Base-by-base conservation (phyloP, 2,329 filamentous ascomycete species). In the Colletotrichum gigasporum region DNA sequence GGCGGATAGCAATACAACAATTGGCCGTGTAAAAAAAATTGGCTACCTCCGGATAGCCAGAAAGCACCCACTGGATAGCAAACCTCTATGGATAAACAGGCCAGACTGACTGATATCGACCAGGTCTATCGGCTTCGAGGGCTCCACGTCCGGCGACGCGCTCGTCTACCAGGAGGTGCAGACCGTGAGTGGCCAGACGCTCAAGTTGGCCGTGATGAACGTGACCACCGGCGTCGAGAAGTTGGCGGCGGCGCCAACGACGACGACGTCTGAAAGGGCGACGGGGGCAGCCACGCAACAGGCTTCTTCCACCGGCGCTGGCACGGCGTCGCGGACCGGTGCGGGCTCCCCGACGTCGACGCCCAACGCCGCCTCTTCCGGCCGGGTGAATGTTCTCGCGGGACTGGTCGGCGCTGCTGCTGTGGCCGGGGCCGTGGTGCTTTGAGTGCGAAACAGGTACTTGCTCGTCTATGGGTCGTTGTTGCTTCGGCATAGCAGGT, bases 151-250 rank as follows among this genome's bases (percentile, higher is more conserved):
- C 16, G 53, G 37, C 6, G 30, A 14, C 37, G 28, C 3, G 14
- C 11, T 63, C 28, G 20, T 44, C 11, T 50, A 37, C 32, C 11
- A 37, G 2, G 37, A 9, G 9, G 16, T 42, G 11, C 20, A n/a
- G 2, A 59, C 45, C 16, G 22, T 11, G 45, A 59, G 24, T 12
- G 54, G 60, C 14, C 16, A 20, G 6, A 59, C 30, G 10, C n/a
- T 41, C 9, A 22, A 35, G 3, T 26, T 54, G 12, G 37, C 14
- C 3, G 9, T 37, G 30, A 18, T 11, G 18, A 18, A 39, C 32
- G 66, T 81, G 54, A 79, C 78, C 16, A 76, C 75, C 14, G 79
- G 79, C 4, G 57, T 72, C 32, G 74, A 79, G 52, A 79, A 78
- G 70, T 70, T 81, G 18, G 52, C 52, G 11, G 66, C 24, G 30